These are phyloP conservation scores for Trichoderma aggressivum DNA, from an alignment of 2,329 filamentous ascomycete genomes.

Conservation along the genomic window DNA sequence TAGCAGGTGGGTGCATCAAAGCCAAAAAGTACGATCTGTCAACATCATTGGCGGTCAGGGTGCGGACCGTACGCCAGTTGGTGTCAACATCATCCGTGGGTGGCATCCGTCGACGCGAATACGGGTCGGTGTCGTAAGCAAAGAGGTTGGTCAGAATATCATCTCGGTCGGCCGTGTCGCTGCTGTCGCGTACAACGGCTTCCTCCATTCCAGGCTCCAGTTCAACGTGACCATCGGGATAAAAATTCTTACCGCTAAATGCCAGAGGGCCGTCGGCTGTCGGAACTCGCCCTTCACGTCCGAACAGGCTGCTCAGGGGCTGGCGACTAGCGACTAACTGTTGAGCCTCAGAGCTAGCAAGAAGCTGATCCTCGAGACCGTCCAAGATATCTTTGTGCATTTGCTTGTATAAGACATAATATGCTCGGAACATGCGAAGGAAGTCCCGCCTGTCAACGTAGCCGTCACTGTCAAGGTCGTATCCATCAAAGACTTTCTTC, in stretches of 20 bases:
- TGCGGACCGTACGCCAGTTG: constrained; percentile 35
- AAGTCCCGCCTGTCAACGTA: constrained; percentile 85
- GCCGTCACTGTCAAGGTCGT: constrained; percentile 86
- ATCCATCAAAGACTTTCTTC: constrained; percentile 76
- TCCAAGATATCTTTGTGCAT: constrained; percentile 81
- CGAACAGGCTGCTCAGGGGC: constrained; percentile 71
- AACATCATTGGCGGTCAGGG: constrained; percentile 29
- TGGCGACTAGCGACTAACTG: constrained; percentile 73
- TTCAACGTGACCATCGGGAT: constrained; percentile 61
- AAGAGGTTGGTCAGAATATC: constrained; percentile 58
- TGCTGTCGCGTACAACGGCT: constrained; percentile 56
- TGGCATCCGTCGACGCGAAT: constrained; percentile 30
- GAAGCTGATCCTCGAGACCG: constrained; percentile 72
- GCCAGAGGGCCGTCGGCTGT: constrained; percentile 53
- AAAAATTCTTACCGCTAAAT: constrained; percentile 64
- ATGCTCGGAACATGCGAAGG: constrained; percentile 84
- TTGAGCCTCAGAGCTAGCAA: constrained; percentile 70
- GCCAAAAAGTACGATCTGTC: constrained; percentile 43
- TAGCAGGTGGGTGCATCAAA: constrained; percentile 45
- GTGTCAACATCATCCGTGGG: constrained; percentile 33
- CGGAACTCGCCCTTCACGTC: constrained; percentile 67
- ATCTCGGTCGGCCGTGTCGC: constrained; percentile 59
- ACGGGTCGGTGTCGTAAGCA: constrained; percentile 34
- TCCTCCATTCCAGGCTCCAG: constrained; percentile 56
- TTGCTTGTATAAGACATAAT: constrained; percentile 86